phyloP scores from a whole-genome alignment of 805 yeast species.

The Candida ficus region DNA sequence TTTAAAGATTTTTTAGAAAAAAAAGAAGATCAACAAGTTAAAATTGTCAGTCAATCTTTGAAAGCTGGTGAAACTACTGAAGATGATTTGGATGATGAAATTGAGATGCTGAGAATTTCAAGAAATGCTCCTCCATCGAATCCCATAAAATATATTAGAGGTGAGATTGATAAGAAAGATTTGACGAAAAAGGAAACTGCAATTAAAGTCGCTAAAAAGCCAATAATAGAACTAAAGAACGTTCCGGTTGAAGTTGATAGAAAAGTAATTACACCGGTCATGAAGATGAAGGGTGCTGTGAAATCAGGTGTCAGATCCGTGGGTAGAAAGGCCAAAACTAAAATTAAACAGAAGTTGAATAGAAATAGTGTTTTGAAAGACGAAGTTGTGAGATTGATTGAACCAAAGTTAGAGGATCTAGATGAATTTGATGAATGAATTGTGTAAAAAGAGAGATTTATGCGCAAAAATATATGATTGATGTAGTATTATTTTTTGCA shows the following conservation, averaged over 20 bases:
- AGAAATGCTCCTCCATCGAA: conserved; percentile 19
- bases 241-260: conserved; percentile 5
- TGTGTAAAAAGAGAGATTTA: background rate
- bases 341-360: background rate
- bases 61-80: background rate
- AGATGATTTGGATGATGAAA: conserved; percentile 2
- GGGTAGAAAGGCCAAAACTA: background rate
- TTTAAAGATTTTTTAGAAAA: conserved; percentile 15
- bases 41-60: conserved; percentile 13
- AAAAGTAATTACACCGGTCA: conserved; percentile 1
- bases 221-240: conserved; percentile 1
- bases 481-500: background rate
- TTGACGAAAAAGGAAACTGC: conserved; percentile 6
- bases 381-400: background rate
- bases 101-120: conserved; percentile 11
- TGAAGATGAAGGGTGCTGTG: conserved; percentile 5
- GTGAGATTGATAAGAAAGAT: conserved; percentile 1
- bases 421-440: background rate
- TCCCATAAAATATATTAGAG: conserved; percentile 10
- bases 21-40: conserved; percentile 6
- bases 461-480: background rate
- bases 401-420: no score
- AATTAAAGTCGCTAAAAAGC: conserved; percentile 1
- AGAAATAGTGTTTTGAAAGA: background rate
- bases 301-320: background rate